Percentiles rank a stretch among this genome's conserved stretches.
These are phyloP conservation scores for Albizia julibrissin DNA, from an alignment of 306 rosid genomes.

Conservation along the genomic window DNA sequence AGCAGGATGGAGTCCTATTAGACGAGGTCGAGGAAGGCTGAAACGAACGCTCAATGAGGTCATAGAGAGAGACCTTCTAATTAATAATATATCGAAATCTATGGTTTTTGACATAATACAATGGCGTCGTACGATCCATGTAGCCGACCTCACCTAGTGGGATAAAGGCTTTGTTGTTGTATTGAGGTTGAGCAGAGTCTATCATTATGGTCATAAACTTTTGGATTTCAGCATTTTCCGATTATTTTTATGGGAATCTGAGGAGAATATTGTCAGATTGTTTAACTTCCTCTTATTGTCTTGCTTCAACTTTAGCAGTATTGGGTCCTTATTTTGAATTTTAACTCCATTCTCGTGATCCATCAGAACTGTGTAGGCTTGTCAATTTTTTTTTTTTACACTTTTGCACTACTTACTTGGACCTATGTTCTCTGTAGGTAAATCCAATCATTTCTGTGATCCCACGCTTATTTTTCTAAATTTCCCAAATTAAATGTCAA, in stretches of 20 bases:
- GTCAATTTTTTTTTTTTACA: neutral
- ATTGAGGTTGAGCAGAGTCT: neutral
- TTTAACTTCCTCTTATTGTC: conserved; percentile 2
- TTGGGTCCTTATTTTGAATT: neutral
- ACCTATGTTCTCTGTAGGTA: conserved; percentile 22
- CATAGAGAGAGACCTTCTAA: too few species aligned
- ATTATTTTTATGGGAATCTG: conserved; percentile 4
- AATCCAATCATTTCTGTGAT: conserved; percentile 16
- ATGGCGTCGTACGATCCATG: too few species aligned
- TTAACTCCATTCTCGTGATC: neutral
- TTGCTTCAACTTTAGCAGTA: conserved; percentile 2
- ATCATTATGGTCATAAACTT: conserved; percentile 9
- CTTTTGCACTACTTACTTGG: neutral
- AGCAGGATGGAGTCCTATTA: too few species aligned
- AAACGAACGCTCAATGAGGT: too few species aligned
- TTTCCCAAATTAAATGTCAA: conserved; percentile 17
- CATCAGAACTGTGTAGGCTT: neutral
- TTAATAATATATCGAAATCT: too few species aligned
- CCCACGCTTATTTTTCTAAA: conserved; percentile 9
- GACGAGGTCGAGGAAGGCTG: too few species aligned
- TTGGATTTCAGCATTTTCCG: conserved; percentile 25
- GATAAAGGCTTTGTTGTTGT: too few species aligned
- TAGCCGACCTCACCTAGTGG: too few species aligned
- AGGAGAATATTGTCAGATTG: conserved; percentile 12
- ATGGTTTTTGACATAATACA: too few species aligned